Evolutionary conservation across 495 filamentous ascomycete genomes (phyloP), one percentile per base, ranked within the genome.

Genomic region (Trypethelium eluteriae): DNA sequence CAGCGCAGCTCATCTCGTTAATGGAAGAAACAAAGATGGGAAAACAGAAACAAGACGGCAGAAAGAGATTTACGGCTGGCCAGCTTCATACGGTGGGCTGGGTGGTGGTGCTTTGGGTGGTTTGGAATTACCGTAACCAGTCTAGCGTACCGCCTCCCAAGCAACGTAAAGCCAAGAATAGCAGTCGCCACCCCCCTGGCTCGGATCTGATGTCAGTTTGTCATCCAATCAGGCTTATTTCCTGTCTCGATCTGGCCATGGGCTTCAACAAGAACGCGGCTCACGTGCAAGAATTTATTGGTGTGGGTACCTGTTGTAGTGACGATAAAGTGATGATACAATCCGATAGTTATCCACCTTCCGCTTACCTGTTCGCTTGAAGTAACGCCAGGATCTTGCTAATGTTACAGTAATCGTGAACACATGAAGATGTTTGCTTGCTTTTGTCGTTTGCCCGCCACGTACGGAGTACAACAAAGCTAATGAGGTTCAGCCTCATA

Each of bases 101-200:
- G 53, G 32, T 59, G 53, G 53, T 59, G 53, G 53, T 59, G 25
- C 25, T 25, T 25, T 25, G 25, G 25, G 25, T 1, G 25, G 25
- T 59, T 59, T 3, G 53, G 36, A 34, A 59, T 59, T 59, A 36
- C 53, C 32, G 25, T 7, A 59, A 35, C 1, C 32, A 14, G 18
- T 34, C 32, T 59, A 59, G 53, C 14, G 1, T 0, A 7, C 5
- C 7, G 10, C 34, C n/a, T 36, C 32, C 53, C 53, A 11, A 59
- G 53, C 53, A 59, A 59, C 53, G 53, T 32, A 36, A n/a, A 2
- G 53, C 53, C 53, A 59, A 18, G 53, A 59, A 59, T 59, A 59
- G 53, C 32, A 59, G 3, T 7, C 32, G 32, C 14, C 25, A 7
- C 32, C 10, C 32, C 32, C 32, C 53, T 5, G 25, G 10, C 53